Percentiles rank a stretch among this genome's conserved stretches.
Evolutionary conservation across 169 alveolate species (phyloP).

Genomic region (Plasmodium reichenowi): DNA sequence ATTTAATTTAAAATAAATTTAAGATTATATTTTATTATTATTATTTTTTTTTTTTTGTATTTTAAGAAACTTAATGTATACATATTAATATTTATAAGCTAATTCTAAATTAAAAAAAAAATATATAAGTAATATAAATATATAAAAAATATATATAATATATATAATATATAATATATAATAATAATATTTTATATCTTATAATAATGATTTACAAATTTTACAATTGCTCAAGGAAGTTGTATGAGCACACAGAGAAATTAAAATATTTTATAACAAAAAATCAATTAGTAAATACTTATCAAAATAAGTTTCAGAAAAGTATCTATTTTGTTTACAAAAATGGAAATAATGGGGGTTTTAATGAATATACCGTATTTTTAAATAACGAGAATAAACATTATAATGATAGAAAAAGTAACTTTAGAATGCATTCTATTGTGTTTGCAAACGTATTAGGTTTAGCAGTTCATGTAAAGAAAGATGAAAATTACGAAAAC

Average conservation of each 20-base stretch:
- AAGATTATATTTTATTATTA: too few species aligned
- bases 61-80: too few species aligned
- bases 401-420: constrained; percentile 31
- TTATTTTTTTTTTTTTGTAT: too few species aligned
- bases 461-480: constrained; percentile 16
- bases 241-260: constrained; percentile 45
- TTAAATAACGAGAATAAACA: constrained; percentile 14
- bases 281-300: constrained; percentile 42
- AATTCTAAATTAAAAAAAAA: too few species aligned
- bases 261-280: constrained; percentile 40
- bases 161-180: too few species aligned
- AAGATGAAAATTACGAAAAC: constrained; percentile 53
- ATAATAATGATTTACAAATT: constrained; percentile 60
- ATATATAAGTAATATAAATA: too few species aligned
- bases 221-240: constrained; percentile 60
- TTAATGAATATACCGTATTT: constrained; percentile 39
- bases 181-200: constrained; percentile 12
- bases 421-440: constrained; percentile 17
- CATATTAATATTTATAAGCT: too few species aligned
- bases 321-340: constrained; percentile 20
- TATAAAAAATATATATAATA: too few species aligned
- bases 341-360: constrained; percentile 35
- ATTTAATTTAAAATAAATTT: too few species aligned
- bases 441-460: constrained; percentile 58
- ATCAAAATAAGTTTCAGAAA: constrained; percentile 27